Evolutionary conservation across 805 yeast genomes (phyloP), one percentile per base, ranked within the genome.

Genomic region (Metschnikowia henanensis): DNA sequence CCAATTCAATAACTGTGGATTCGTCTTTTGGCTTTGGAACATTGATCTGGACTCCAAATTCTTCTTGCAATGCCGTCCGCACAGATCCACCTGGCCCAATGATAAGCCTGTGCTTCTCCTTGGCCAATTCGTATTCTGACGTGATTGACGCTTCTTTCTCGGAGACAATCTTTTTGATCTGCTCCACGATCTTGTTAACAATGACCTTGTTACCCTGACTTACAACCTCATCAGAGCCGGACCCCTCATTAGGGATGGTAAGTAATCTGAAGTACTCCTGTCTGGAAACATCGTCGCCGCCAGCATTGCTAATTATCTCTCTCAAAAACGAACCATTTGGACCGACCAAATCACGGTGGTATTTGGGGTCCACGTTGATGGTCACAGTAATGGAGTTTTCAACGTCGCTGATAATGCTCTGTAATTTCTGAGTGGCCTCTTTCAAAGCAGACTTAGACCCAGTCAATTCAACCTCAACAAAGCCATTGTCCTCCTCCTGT

Each of bases 1-100:
- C 62, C 38, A 90, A 62, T 28, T 71, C 72, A 40, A 90, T 75
- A 28, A 61, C 62, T 18, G 79, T 79, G 6, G 80, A 71, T 26
- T 69, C 65, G 41, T 71, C 75, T 46, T 72, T 76, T 30, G 75
- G 66, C 58, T 75, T 76, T 51, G 97, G 97, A 58, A 92, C 77
- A 35, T 70, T 72, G 43, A 92, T 64, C 21, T 64, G 60, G 37
- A 87, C 91, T 12, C 73, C 70, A 62, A 76, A 87, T 56, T 84
- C 87, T 13, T 77, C 70, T 68, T 89, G 92, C 50, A 89, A 64
- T 9, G 78, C 71, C 53, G 84, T 84, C 66, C 92, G 87, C 46
- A 77, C 76, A 10, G 80, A 58, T 34, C 98, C 97, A 45, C 81
- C 81, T 30, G 89, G 81, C 30, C 98, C 98, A 62, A 92, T 80